A percentile compares a stretch with the other conserved stretches of the same genome.
phyloP scores from a whole-genome alignment of 257 asterid species.

The Petrea volubilis region DNA sequence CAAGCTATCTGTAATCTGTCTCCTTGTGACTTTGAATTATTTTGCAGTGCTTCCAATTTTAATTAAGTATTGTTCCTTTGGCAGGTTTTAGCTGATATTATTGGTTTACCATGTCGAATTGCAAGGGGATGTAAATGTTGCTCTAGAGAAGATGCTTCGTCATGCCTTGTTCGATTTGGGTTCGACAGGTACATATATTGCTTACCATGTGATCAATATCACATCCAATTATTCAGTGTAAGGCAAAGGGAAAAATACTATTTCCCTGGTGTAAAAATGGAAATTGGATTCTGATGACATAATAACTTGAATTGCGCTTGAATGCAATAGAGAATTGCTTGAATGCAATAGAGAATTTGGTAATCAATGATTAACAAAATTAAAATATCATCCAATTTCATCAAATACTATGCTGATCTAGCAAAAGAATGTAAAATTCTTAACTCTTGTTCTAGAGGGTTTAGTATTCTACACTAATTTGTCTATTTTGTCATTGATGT shows the following conservation, averaged over 20 bases:
- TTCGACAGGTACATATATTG: slow-evolving; percentile 65
- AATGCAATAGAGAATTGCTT: slow-evolving; percentile 13
- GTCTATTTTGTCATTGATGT: slow-evolving; percentile 29
- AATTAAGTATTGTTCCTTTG: slow-evolving; percentile 30
- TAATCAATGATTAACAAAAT: neutral
- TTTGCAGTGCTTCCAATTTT: slow-evolving; percentile 9
- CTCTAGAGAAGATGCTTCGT: slow-evolving; percentile 76
- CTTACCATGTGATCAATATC: slow-evolving; percentile 7
- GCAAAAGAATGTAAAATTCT: neutral
- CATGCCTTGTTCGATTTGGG: slow-evolving; percentile 93
- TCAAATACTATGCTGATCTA: neutral
- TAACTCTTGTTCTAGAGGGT: neutral
- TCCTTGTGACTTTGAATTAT: neutral
- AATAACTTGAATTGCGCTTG: slow-evolving; percentile 14
- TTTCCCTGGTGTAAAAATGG: slow-evolving; percentile 8
- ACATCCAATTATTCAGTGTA: slow-evolving; percentile 12
- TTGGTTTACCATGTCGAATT: slow-evolving; percentile 94
- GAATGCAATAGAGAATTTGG: slow-evolving; percentile 11
- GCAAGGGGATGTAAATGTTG: slow-evolving; percentile 96
- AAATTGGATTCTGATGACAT: neutral
- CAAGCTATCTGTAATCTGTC: neutral
- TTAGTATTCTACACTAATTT: slow-evolving; percentile 2
- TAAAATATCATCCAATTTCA: neutral
- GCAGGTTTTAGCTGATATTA: slow-evolving; percentile 90
- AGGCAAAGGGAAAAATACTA: neutral